A percentile compares a stretch with the other conserved stretches of the same genome.
phyloP scores from a whole-genome alignment of 2,329 filamentous ascomycete genomes.

The Colletotrichum abscissum region DNA sequence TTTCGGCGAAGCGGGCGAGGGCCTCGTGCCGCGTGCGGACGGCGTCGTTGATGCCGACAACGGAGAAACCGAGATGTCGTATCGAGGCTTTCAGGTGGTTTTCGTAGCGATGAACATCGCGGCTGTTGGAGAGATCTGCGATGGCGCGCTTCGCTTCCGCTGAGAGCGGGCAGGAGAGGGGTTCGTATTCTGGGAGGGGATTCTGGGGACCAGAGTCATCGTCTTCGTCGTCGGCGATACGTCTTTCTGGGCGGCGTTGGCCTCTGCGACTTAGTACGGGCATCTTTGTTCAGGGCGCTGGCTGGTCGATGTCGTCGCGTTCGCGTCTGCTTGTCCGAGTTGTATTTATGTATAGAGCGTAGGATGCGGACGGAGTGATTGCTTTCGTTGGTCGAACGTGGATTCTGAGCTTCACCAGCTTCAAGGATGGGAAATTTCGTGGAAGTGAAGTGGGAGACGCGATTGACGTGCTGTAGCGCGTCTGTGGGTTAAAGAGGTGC shows the following conservation, averaged over 20 bases:
- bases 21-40: slow-evolving; percentile 49
- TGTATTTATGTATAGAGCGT: neutral
- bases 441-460: slow-evolving; percentile 4
- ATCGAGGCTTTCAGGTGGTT: slow-evolving; percentile 58
- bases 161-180: slow-evolving; percentile 58
- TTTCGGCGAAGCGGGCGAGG: slow-evolving; percentile 46
- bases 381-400: neutral
- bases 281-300: neutral
- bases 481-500: slow-evolving; percentile 10
- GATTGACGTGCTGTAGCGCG: slow-evolving; percentile 28
- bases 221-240: slow-evolving; percentile 22
- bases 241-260: slow-evolving; percentile 28
- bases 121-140: slow-evolving; percentile 54
- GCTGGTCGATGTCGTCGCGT: neutral
- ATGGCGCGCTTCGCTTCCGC: slow-evolving; percentile 52
- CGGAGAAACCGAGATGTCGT: slow-evolving; percentile 54
- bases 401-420: neutral
- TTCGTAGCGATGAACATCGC: slow-evolving; percentile 55
- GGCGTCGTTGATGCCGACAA: slow-evolving; percentile 63
- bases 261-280: slow-evolving; percentile 26
- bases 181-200: slow-evolving; percentile 62
- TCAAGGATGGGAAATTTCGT: slow-evolving; percentile 7
- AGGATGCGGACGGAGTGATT: neutral
- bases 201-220: neutral
- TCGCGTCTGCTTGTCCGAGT: neutral